These are phyloP conservation scores for Globisporangium yorkense DNA, from an alignment of 352 stramenopile genomes.

Conservation along the genomic window DNA sequence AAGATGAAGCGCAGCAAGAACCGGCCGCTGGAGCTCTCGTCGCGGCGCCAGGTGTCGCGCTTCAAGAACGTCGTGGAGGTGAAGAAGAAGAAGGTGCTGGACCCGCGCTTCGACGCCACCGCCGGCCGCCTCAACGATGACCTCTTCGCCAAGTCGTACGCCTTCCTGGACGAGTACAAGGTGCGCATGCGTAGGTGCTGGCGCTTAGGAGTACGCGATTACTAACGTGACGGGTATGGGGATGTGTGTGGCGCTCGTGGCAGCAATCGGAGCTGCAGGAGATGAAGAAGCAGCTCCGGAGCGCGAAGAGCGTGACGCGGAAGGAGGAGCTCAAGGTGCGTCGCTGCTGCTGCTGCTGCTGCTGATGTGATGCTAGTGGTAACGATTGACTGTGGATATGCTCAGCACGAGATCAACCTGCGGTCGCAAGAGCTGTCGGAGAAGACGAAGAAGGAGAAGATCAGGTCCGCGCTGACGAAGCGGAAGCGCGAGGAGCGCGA, in stretches of 20 bases:
- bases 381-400: not conserved
- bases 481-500: slow-evolving; percentile 84
- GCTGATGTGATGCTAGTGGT: not conserved
- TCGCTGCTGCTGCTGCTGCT: not conserved
- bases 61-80: slow-evolving; percentile 81
- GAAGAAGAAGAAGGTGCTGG: slow-evolving; percentile 59
- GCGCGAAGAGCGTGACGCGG: slow-evolving; percentile 52
- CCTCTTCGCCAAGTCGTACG: slow-evolving; percentile 84
- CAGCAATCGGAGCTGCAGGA: slow-evolving; percentile 77
- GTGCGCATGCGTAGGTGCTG: slow-evolving; percentile 8
- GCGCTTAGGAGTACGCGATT: not conserved
- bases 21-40: slow-evolving; percentile 78
- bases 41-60: slow-evolving; percentile 74
- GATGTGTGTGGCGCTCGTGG: not conserved
- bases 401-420: slow-evolving; percentile 61
- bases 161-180: slow-evolving; percentile 88
- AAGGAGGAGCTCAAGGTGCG: slow-evolving; percentile 79
- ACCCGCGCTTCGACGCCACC: slow-evolving; percentile 86
- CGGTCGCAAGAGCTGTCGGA: slow-evolving; percentile 61
- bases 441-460: slow-evolving; percentile 75
- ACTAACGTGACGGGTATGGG: not conserved
- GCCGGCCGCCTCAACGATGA: slow-evolving; percentile 86
- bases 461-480: slow-evolving; percentile 62
- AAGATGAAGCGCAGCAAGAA: slow-evolving; percentile 70
- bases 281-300: slow-evolving; percentile 76